These are phyloP conservation scores for Lophiostoma macrostomum DNA, from an alignment of 495 filamentous ascomycete species.

Conservation along the genomic window DNA sequence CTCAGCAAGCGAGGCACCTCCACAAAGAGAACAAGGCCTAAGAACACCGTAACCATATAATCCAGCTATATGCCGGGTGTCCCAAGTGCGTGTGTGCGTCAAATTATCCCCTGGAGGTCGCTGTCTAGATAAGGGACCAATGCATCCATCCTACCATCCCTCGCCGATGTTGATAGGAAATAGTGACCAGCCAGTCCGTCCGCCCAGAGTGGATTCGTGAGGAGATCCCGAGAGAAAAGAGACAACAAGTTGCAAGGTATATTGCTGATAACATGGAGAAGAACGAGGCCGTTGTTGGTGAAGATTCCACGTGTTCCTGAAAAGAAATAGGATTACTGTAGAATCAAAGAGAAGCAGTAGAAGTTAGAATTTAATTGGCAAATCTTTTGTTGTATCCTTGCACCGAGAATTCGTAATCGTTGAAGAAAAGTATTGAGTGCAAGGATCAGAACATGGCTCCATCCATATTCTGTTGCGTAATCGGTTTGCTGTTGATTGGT, in stretches of 20 bases:
- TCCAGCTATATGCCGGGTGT: slow-evolving; percentile 8
- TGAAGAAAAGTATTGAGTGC: too few relatives aligned
- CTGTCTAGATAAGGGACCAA: slow-evolving; percentile 2
- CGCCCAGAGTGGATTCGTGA: not conserved
- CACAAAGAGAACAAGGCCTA: not conserved
- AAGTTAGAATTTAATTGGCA: slow-evolving; percentile 3
- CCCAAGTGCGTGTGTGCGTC: slow-evolving; percentile 1
- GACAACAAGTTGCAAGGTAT: slow-evolving; percentile 14
- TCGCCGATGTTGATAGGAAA: not conserved
- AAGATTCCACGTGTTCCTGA: not conserved
- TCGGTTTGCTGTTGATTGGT: slow-evolving; percentile 20
- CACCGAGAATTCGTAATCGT: not conserved
- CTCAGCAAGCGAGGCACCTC: not conserved
- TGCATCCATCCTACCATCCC: not conserved
- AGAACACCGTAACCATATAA: slow-evolving; percentile 9
- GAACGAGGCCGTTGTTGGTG: not conserved
- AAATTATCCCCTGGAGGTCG: slow-evolving; percentile 4
- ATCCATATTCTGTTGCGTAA: slow-evolving; percentile 19
- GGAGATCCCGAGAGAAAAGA: not conserved
- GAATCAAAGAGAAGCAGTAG: not conserved
- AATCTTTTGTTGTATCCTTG: slow-evolving; percentile 9
- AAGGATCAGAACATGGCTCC: slow-evolving; percentile 30
- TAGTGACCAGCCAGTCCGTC: not conserved
- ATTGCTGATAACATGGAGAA: slow-evolving; percentile 16
- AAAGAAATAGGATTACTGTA: not conserved